These are phyloP conservation scores for Nissolia schottii DNA, from an alignment of 306 rosid genomes.

Conservation along the genomic window DNA sequence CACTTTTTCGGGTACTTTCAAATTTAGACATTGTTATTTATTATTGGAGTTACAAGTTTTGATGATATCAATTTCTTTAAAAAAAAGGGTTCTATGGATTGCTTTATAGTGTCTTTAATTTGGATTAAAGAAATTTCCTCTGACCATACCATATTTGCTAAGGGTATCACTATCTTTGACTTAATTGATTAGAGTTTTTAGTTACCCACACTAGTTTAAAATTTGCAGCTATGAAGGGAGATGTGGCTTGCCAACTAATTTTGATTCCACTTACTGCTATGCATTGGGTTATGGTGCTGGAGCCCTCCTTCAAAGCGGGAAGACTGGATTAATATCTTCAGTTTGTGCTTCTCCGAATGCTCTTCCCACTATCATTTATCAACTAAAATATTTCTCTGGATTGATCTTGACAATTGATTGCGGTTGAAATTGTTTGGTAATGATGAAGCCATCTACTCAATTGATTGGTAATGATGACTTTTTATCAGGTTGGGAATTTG, in stretches of 20 bases:
- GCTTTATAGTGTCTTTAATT: background rate
- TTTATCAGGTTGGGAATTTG: conserved; percentile 83
- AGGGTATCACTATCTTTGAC: background rate
- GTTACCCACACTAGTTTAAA: conserved; percentile 4
- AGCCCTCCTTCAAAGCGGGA: conserved; percentile 88
- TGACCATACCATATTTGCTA: background rate
- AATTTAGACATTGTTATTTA: background rate
- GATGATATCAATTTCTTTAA: background rate
- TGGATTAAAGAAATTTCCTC: background rate
- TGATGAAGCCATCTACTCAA: conserved; percentile 6
- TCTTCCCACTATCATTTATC: conserved; percentile 7
- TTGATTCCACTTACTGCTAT: conserved; percentile 89
- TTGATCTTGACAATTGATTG: background rate
- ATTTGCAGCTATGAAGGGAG: conserved; percentile 88
- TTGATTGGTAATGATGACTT: conserved; percentile 5
- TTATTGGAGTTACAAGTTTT: conserved; percentile 16
- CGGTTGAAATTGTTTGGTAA: conserved; percentile 18
- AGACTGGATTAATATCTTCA: conserved; percentile 93
- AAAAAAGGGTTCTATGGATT: background rate
- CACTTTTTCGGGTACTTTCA: conserved; percentile 93
- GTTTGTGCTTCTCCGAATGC: conserved; percentile 41
- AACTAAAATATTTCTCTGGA: conserved; percentile 15
- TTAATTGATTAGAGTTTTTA: conserved; percentile 3
- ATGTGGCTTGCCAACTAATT: conserved; percentile 96
- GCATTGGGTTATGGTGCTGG: conserved; percentile 97